Percentiles rank a stretch among this genome's conserved stretches.
These are phyloP conservation scores for Beauveria rudraprayagi DNA, from an alignment of 2,329 filamentous ascomycete genomes.

Conservation along the genomic window DNA sequence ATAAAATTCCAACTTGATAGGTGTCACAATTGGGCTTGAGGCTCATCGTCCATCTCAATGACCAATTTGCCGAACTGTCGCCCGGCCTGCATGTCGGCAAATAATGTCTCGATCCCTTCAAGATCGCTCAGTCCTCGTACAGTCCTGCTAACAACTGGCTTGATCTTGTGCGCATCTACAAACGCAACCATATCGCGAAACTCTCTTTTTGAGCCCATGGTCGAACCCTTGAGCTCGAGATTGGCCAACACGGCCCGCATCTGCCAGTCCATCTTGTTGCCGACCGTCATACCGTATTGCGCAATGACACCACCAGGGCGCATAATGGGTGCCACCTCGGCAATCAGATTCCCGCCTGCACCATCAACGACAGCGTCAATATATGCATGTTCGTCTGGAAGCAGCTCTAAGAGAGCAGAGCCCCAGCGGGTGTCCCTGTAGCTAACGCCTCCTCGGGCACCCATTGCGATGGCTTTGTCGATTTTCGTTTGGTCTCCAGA, in stretches of 20 bases:
- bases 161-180: slow-evolving; percentile 63
- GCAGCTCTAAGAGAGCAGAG: slow-evolving; percentile 54
- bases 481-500: slow-evolving; percentile 70
- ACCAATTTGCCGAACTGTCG: slow-evolving; percentile 91
- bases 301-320: slow-evolving; percentile 79
- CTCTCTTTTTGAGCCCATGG: slow-evolving; percentile 86
- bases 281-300: slow-evolving; percentile 84
- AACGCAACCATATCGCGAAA: slow-evolving; percentile 88
- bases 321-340: slow-evolving; percentile 57
- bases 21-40: slow-evolving; percentile 31
- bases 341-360: slow-evolving; percentile 75
- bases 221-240: slow-evolving; percentile 75
- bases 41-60: slow-evolving; percentile 50
- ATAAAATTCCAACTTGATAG: background rate
- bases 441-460: slow-evolving; percentile 69
- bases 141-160: slow-evolving; percentile 67
- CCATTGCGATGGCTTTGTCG: slow-evolving; percentile 58
- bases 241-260: slow-evolving; percentile 84
- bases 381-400: slow-evolving; percentile 59
- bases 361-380: slow-evolving; percentile 85
- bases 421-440: slow-evolving; percentile 80
- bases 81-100: slow-evolving; percentile 79
- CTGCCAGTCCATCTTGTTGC: slow-evolving; percentile 76
- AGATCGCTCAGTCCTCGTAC: slow-evolving; percentile 67
- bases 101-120: slow-evolving; percentile 68